phyloP scores from a whole-genome alignment of 2,329 filamentous ascomycete genomes.

The Lachnellula arida region DNA sequence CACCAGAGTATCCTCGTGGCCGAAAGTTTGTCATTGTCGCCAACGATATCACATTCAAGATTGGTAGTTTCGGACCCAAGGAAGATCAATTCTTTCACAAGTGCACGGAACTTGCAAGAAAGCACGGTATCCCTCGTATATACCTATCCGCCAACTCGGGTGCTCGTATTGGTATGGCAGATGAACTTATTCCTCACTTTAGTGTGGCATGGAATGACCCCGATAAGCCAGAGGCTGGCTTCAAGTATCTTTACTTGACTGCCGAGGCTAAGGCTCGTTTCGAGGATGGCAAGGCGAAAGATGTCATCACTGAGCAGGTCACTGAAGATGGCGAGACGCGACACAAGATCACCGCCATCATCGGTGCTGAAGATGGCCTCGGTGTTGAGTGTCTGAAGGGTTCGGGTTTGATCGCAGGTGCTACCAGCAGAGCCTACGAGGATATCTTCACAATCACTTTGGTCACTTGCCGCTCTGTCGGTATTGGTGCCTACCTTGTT shows the following conservation, averaged over 20 bases:
- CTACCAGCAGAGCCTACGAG: conserved; percentile 93
- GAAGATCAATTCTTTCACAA: conserved; percentile 99
- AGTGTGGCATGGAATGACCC: conserved; percentile 93
- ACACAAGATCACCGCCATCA: conserved; percentile 88
- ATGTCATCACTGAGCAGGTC: conserved; percentile 84
- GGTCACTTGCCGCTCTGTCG: conserved; percentile 96
- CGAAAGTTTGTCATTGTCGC: conserved; percentile 93
- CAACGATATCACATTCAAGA: conserved; percentile 99
- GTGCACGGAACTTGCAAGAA: conserved; percentile 92
- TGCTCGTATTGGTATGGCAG: conserved; percentile 92
- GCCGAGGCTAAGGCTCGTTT: conserved; percentile 83
- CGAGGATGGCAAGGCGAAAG: conserved; percentile 67
- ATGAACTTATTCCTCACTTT: conserved; percentile 96
- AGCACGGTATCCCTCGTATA: conserved; percentile 91
- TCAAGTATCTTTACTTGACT: conserved; percentile 95
- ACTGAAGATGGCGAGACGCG: conserved; percentile 83
- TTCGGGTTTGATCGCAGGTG: conserved; percentile 96
- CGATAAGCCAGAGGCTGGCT: conserved; percentile 75
- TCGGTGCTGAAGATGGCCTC: conserved; percentile 91
- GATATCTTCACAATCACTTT: conserved; percentile 98
- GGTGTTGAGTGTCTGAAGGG: conserved; percentile 97
- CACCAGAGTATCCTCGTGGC: conserved; percentile 90
- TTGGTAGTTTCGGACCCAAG: conserved; percentile 92
- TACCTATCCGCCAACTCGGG: conserved; percentile 99
- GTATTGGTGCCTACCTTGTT: conserved; percentile 98